These are phyloP conservation scores for Kazachstania taianensis DNA, from an alignment of 805 yeast species.

Conservation along the genomic window DNA sequence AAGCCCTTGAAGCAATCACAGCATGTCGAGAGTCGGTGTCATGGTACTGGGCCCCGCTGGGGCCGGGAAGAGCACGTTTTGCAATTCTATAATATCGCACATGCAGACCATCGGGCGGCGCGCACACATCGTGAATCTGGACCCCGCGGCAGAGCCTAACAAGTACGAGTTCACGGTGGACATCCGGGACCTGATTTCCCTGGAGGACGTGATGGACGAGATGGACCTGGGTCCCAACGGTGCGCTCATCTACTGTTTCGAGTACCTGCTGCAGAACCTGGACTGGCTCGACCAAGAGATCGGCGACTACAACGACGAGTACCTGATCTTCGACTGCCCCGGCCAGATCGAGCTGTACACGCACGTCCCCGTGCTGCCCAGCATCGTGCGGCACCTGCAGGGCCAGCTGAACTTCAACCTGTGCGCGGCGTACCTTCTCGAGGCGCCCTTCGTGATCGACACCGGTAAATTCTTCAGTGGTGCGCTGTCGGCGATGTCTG, in stretches of 20 bases:
- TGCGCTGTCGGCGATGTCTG: constrained; percentile 93
- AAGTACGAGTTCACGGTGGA: constrained; percentile 89
- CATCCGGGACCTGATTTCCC: constrained; percentile 78
- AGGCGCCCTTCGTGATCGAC: constrained; percentile 90
- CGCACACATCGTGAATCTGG: constrained; percentile 89
- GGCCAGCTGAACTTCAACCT: constrained; percentile 71
- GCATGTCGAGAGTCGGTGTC: constrained; percentile 94
- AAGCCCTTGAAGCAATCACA: no score
- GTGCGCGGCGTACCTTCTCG: constrained; percentile 87
- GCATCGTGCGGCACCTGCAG: constrained; percentile 76
- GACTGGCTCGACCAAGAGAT: constrained; percentile 98
- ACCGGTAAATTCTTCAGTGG: constrained; percentile 90
- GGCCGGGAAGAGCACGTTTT: constrained; percentile 90
- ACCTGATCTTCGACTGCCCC: constrained; percentile 89
- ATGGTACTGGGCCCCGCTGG: constrained; percentile 97
- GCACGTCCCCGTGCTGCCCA: constrained; percentile 87
- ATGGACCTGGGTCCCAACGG: constrained; percentile 92
- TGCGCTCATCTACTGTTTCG: constrained; percentile 86
- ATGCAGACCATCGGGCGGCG: constrained; percentile 86
- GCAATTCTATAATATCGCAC: constrained; percentile 76
- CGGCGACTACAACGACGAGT: constrained; percentile 92
- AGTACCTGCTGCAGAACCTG: constrained; percentile 73
- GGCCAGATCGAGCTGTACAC: constrained; percentile 94
- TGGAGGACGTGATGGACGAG: constrained; percentile 94
- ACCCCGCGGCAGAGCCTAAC: constrained; percentile 93